Base-by-base conservation (phyloP, 2,329 filamentous ascomycete genomes). In the Aureobasidium zeae region DNA sequence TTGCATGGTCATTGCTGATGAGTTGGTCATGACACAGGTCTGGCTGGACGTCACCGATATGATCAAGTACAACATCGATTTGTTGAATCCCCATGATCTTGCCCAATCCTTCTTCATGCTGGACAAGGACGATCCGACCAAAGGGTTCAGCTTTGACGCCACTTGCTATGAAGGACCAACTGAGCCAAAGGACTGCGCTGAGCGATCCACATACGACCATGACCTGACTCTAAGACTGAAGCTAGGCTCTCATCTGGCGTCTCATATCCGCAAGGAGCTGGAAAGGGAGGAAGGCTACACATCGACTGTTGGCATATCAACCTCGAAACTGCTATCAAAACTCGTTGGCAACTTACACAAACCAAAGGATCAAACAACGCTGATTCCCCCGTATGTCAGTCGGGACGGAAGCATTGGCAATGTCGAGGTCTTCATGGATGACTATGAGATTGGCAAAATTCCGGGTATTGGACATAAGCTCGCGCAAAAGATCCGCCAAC, bases 11-110 rank as follows among this genome's bases (percentile, higher is more conserved):
- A 4, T 19, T 24, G 4, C 15, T 10, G 20, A 25, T 25, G 13
- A 20, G 15, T 20, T n/a, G 15, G 20, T 5, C 15, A 11, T 34
- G 12, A 22, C 42, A 28, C 51, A 76, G 72, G 69, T 79, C 3
- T 85, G 79, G 56, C 63, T 85, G 64, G 86, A 96, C 56, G 83
- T 89, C 31, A 89, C 86, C 7, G 85, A 94, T 51, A 79, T 95
- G 51, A 69, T 96, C 44, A 75, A 83, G 31, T 93, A 88, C 67
- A 96, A 95, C 57, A 54, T 81, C 39, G 71, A 70, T 13, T 69
- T 86, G 19, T 63, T 95, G 33, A 93, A 89, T 57, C 63, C 53
- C 15, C 69, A 80, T 54, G 71, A 80, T 47, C 64, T 88, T 35
- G 51, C 58, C 1, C 61, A 77, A 39, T 87, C 86, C 0, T 95